Evolutionary conservation across 352 stramenopile genomes (phyloP).

Genomic region (Phytophthora syringae): DNA sequence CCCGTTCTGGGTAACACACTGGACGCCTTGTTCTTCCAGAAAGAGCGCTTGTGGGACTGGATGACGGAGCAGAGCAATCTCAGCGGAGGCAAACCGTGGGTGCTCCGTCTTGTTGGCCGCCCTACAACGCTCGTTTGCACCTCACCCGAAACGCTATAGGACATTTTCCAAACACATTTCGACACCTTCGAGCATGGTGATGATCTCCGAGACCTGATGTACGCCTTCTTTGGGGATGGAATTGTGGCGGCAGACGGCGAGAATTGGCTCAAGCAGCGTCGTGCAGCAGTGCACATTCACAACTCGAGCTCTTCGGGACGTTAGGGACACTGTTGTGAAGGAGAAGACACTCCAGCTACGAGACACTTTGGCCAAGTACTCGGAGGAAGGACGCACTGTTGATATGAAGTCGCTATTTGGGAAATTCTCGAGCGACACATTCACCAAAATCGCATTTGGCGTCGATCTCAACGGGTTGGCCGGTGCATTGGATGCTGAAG

Average conservation of each 20-base stretch:
- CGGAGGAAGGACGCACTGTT: neutral
- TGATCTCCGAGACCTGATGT: constrained; percentile 35
- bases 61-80: constrained; percentile 34
- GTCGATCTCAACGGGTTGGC: constrained; percentile 40
- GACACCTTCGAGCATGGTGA: constrained; percentile 69
- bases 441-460: constrained; percentile 69
- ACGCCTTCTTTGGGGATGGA: constrained; percentile 60
- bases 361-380: neutral
- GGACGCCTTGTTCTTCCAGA: constrained; percentile 24
- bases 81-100: constrained; percentile 23
- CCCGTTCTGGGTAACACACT: constrained; percentile 41
- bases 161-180: constrained; percentile 63
- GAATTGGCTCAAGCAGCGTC: constrained; percentile 51
- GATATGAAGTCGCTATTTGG: constrained; percentile 41
- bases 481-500: constrained; percentile 14
- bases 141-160: constrained; percentile 41
- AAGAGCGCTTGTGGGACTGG: constrained; percentile 44
- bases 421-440: constrained; percentile 65
- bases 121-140: constrained; percentile 40
- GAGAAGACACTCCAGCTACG: constrained; percentile 8
- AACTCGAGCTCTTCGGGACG: constrained; percentile 19
- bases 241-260: constrained; percentile 54
- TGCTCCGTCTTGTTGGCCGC: constrained; percentile 41
- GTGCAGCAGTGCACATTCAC: constrained; percentile 75
- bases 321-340: constrained; percentile 14